A percentile compares a stretch with the other conserved stretches of the same genome.
Conservation (phyloP, 2,329 filamentous ascomycete species). For the Leptographium lundbergii region DNA sequence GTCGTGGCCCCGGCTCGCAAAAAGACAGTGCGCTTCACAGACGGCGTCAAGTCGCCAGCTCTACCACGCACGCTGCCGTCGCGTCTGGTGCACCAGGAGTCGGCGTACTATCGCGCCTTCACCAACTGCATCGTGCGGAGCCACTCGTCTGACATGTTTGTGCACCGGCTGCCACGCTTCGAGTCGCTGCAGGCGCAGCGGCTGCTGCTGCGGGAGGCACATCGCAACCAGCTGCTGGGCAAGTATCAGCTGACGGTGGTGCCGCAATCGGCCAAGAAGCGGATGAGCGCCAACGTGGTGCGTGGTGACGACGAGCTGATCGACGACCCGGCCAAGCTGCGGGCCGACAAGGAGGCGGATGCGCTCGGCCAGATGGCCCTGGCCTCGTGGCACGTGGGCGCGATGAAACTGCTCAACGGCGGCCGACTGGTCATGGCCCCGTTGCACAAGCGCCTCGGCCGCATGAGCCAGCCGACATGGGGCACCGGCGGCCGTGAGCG, state of each 20-base stretch:
- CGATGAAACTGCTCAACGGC: slow-evolving; percentile 48
- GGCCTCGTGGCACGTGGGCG: slow-evolving; percentile 49
- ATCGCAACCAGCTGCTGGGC: slow-evolving; percentile 71
- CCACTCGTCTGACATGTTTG: slow-evolving; percentile 61
- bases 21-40: slow-evolving; percentile 67
- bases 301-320: slow-evolving; percentile 55
- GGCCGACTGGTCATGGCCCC: slow-evolving; percentile 53
- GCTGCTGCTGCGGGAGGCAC: slow-evolving; percentile 56
- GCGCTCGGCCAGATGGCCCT: slow-evolving; percentile 59
- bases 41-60: slow-evolving; percentile 29
- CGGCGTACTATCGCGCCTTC: slow-evolving; percentile 82
- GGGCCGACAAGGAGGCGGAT: slow-evolving; percentile 66
- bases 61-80: slow-evolving; percentile 38
- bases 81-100: slow-evolving; percentile 46
- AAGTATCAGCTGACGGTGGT: slow-evolving; percentile 68
- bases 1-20: slow-evolving; percentile 27
- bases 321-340: slow-evolving; percentile 50
- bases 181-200: slow-evolving; percentile 80
- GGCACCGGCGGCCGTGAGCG: slow-evolving; percentile 38
- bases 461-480: slow-evolving; percentile 35
- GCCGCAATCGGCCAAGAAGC: slow-evolving; percentile 57
- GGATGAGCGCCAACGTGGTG: slow-evolving; percentile 58
- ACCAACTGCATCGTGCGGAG: slow-evolving; percentile 57
- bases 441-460: slow-evolving; percentile 48
- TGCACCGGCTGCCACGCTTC: slow-evolving; percentile 73